Base-by-base conservation (phyloP, 1,139 yeast species). In the Nadsonia commutata region DNA sequence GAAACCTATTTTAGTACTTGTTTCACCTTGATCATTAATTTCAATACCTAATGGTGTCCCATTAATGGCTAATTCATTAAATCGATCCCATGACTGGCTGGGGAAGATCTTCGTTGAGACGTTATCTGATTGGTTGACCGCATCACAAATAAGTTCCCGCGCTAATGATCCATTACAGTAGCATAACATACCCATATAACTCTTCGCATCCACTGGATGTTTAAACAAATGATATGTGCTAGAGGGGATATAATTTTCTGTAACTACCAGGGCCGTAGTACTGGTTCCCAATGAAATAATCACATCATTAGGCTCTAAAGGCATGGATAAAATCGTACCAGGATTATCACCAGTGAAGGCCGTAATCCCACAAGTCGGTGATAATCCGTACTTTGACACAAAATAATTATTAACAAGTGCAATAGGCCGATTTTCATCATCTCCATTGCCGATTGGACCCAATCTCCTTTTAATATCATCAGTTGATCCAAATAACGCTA, bases 131-230 rank as follows among this genome's bases (percentile, higher is more conserved):
- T 64, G 62, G 54, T 81, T 82, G 36, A 86, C 51, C 18, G 64
- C 67, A 58, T 85, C 80, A 41, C 94, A 67, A 5, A 86, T 68
- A 48, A 71, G 70, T 54, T 86, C 95, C 50, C 96, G 68, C 0
- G 96, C 95, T 43, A 86, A 65, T 0, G 95, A 74, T 0, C 96
- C 96, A 59, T 86, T 86, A 58, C 94, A 82, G 59, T 86, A 86
- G 59, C 96, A 86, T 45, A 86, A 75, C 96, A 86, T 86, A 31
- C 94, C 95, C 96, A 86, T 86, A 59, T 78, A 88, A 40, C 79
- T 76, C 31, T 70, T 71, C 0, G 77, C 74, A 52, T 81, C 72
- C 0, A 94, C 80, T 5, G 96, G 96, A 57, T 86, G 96, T 48
- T 76, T 74, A 64, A 86, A 86, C 51, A 85, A 61, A 56, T 86